Percentiles rank a stretch among this genome's conserved stretches.
Conservation (phyloP, 192 early-diverging fungal genomes). For the Rhizoclosmatium sp. region DNA sequence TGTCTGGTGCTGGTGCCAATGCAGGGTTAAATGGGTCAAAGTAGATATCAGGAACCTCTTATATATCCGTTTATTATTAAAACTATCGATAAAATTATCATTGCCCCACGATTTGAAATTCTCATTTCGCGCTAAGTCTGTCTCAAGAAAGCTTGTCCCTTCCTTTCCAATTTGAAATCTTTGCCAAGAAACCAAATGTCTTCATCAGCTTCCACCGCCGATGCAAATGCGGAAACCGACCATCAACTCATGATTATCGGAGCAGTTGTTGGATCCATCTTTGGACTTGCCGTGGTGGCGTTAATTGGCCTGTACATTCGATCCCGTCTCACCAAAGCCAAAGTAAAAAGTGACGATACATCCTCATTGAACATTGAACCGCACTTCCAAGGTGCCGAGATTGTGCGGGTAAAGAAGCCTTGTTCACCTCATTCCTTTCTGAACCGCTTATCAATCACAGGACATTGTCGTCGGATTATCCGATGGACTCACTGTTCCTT, state of each 20-base stretch:
- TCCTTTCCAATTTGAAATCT: too few relatives aligned
- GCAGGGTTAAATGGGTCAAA: too few relatives aligned
- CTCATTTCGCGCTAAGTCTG: too few relatives aligned
- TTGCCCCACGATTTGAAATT: too few relatives aligned
- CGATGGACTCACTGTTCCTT: constrained; percentile 64
- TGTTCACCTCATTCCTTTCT: not conserved
- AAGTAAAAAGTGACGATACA: not conserved
- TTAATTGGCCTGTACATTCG: not conserved
- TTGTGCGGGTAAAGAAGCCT: constrained; percentile 34
- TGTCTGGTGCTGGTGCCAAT: too few relatives aligned
- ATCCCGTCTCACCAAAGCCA: not conserved
- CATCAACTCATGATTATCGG: not conserved
- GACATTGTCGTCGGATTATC: constrained; percentile 50
- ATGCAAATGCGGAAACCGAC: not conserved
- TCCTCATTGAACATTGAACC: constrained; percentile 32
- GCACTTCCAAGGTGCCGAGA: constrained; percentile 46
- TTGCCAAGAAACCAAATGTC: too few relatives aligned
- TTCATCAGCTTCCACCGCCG: too few relatives aligned
- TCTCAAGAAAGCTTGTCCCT: too few relatives aligned
- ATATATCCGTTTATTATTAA: too few relatives aligned
- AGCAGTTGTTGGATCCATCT: not conserved
- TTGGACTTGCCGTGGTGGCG: not conserved
- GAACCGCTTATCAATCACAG: constrained; percentile 3
- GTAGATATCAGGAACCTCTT: too few relatives aligned
- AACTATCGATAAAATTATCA: too few relatives aligned